A percentile compares a stretch with the other conserved stretches of the same genome.
Evolutionary conservation across 371 early-diverging fungal species (phyloP).

Genomic region (Mortierella sp.): DNA sequence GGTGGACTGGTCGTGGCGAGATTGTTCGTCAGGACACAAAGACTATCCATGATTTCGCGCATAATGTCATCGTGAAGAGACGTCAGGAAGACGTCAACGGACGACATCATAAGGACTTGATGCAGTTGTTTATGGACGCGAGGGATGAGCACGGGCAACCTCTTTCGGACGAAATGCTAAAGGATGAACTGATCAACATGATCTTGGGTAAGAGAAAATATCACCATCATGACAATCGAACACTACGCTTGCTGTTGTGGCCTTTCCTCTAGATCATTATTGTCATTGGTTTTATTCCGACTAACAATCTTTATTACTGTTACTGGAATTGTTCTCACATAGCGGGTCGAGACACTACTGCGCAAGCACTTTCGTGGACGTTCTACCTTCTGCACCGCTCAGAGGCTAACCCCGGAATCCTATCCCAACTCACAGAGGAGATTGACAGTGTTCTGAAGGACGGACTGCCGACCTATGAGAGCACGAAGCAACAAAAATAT

Average conservation of each 20-base stretch:
- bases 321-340: neutral
- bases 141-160: conserved; percentile 60
- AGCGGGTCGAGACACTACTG: conserved; percentile 76
- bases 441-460: conserved; percentile 55
- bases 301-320: neutral
- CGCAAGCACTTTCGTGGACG: conserved; percentile 77
- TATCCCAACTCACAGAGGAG: conserved; percentile 65
- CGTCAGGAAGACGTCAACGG: neutral
- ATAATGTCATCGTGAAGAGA: conserved; percentile 57
- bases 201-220: conserved; percentile 8
- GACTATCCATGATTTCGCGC: conserved; percentile 55
- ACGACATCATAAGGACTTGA: conserved; percentile 57
- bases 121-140: conserved; percentile 71
- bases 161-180: conserved; percentile 63
- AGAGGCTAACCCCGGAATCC: conserved; percentile 56
- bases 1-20: conserved; percentile 34
- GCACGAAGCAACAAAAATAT: conserved; percentile 63
- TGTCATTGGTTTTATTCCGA: too few species aligned
- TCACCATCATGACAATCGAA: conserved; percentile 20
- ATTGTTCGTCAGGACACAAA: conserved; percentile 25
- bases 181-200: conserved; percentile 76
- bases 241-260: too few species aligned
- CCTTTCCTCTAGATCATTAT: too few species aligned
- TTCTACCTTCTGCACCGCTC: conserved; percentile 63
- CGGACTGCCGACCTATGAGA: conserved; percentile 57